These are phyloP conservation scores for Helianthus tuberosus DNA, from an alignment of 129 eudicot genomes.

Conservation along the genomic window DNA sequence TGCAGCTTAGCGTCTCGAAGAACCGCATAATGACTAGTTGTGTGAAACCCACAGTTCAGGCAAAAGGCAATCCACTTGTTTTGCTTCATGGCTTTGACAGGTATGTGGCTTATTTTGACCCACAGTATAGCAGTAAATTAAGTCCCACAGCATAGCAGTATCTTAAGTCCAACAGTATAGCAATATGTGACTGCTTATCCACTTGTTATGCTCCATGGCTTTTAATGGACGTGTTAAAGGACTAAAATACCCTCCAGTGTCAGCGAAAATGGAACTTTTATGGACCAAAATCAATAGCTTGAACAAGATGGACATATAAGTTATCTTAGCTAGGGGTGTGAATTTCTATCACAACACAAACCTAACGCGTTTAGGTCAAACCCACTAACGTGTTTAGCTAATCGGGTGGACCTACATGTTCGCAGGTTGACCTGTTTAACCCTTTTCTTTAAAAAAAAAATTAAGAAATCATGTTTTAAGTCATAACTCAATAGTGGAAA, in stretches of 20 bases:
- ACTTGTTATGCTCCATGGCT: too few relatives aligned
- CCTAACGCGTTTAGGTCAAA: too few relatives aligned
- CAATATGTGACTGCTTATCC: too few relatives aligned
- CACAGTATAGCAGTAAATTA: background rate
- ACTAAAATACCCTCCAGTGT: background rate
- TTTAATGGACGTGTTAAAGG: background rate
- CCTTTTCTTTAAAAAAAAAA: too few relatives aligned
- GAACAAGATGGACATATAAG: background rate
- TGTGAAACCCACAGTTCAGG: conserved; percentile 57
- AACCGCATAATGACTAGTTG: conserved; percentile 79
- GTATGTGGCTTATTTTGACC: conserved; percentile 37
- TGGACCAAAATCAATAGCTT: conserved; percentile 2
- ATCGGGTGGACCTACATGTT: too few relatives aligned
- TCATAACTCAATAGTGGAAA: too few relatives aligned
- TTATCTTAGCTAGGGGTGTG: background rate
- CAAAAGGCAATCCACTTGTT: conserved; percentile 62
- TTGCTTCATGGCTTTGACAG: conserved; percentile 97
- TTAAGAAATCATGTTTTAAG: too few relatives aligned
- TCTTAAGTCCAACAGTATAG: too few relatives aligned
- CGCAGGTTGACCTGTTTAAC: too few relatives aligned
- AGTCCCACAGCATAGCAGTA: background rate
- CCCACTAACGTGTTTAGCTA: too few relatives aligned
- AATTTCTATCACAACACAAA: too few relatives aligned
- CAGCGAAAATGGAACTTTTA: background rate
- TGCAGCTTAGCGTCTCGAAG: conserved; percentile 57